phyloP scores from a whole-genome alignment of 2,329 filamentous ascomycete species.

The Alternaria infectoria region DNA sequence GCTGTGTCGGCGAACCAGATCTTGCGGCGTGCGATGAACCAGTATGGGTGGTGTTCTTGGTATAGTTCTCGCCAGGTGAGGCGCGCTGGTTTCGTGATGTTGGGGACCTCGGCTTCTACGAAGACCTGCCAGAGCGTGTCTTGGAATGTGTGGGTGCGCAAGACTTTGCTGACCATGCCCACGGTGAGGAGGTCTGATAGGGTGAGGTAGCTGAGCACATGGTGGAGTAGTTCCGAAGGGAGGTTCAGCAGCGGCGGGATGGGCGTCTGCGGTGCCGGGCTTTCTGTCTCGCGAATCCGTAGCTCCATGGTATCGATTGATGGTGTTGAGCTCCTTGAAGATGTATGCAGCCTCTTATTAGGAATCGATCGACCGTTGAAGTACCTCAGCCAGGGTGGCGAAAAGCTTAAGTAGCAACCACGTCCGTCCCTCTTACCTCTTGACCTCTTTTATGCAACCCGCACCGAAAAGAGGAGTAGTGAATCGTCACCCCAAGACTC shows the following conservation, averaged over 20 bases:
- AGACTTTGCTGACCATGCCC: slow-evolving; percentile 65
- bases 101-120: slow-evolving; percentile 70
- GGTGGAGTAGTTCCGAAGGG: slow-evolving; percentile 76
- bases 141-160: slow-evolving; percentile 65
- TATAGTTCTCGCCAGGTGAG: slow-evolving; percentile 76
- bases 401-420: background rate
- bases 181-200: slow-evolving; percentile 68
- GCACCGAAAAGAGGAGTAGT: background rate
- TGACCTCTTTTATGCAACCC: background rate
- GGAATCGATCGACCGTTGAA: background rate
- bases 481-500: background rate
- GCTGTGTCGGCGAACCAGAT: slow-evolving; percentile 84
- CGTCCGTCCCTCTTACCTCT: background rate
- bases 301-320: background rate
- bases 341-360: background rate
- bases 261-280: background rate
- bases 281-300: background rate
- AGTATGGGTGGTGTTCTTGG: slow-evolving; percentile 75
- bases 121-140: slow-evolving; percentile 76
- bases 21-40: slow-evolving; percentile 82
- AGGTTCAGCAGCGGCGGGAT: slow-evolving; percentile 59
- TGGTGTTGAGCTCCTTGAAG: background rate
- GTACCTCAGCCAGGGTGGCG: background rate
- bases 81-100: slow-evolving; percentile 56
- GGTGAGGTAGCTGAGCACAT: slow-evolving; percentile 71